phyloP scores from a whole-genome alignment of 2,329 filamentous ascomycete species.

The Cytospora piceae region DNA sequence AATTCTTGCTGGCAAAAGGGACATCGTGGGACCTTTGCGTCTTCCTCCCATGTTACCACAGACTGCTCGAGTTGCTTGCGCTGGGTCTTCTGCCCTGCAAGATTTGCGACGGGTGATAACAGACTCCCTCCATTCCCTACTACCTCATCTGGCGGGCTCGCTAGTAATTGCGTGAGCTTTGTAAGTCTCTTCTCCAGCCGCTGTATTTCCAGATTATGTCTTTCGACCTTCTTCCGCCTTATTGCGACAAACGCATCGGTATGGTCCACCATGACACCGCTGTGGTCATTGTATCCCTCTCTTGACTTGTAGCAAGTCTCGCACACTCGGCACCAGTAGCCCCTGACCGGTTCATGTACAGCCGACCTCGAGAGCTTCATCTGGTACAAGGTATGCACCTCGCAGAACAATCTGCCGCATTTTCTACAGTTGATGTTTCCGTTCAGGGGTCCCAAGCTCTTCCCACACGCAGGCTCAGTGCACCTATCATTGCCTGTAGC shows the following conservation, averaged over 20 bases:
- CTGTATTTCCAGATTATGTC: constrained; percentile 84
- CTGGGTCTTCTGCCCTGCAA: constrained; percentile 72
- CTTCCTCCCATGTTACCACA: constrained; percentile 94
- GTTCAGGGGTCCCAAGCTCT: constrained; percentile 75
- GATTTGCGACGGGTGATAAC: constrained; percentile 62
- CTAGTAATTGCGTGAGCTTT: constrained; percentile 82
- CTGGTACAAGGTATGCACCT: constrained; percentile 99
- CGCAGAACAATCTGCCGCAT: constrained; percentile 92
- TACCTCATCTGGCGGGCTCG: constrained; percentile 72
- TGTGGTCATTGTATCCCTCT: constrained; percentile 91
- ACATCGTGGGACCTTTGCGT: constrained; percentile 76
- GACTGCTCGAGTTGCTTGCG: constrained; percentile 86
- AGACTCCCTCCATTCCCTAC: constrained; percentile 52
- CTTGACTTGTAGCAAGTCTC: constrained; percentile 99
- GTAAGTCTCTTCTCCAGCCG: constrained; percentile 90
- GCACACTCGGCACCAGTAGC: constrained; percentile 92
- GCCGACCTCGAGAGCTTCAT: constrained; percentile 95
- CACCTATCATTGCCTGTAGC: constrained; percentile 75
- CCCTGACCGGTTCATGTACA: constrained; percentile 84
- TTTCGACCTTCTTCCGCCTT: constrained; percentile 79
- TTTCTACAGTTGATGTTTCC: constrained; percentile 91
- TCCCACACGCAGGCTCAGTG: constrained; percentile 84
- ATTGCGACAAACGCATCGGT: constrained; percentile 70
- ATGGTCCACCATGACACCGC: constrained; percentile 72
- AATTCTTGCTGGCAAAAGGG: constrained; percentile 98